Percentiles rank a stretch among this genome's conserved stretches.
These are phyloP conservation scores for Penicillium sp. DNA, from an alignment of 2,329 filamentous ascomycete genomes.

Conservation along the genomic window DNA sequence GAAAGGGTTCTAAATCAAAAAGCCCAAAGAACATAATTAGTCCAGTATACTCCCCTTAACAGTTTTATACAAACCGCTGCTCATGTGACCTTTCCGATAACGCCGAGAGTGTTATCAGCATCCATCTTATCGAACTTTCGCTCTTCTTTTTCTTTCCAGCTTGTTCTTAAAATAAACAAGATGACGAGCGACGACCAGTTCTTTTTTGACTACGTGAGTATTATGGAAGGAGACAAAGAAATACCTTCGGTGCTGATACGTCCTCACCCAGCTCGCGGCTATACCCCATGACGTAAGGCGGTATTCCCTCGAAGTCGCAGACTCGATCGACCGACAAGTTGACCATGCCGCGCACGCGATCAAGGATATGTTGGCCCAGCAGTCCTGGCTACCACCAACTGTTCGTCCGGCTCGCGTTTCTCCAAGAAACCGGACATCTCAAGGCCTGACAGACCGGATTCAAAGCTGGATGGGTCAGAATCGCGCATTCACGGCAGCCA, in stretches of 20 bases:
- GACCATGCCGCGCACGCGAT: slow-evolving; percentile 70
- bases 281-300: slow-evolving; percentile 64
- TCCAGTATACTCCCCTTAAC: not conserved
- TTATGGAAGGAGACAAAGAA: not conserved
- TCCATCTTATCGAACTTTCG: slow-evolving; percentile 18
- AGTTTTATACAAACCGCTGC: not conserved
- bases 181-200: slow-evolving; percentile 81
- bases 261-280: slow-evolving; percentile 49
- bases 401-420: slow-evolving; percentile 53
- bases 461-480: slow-evolving; percentile 71
- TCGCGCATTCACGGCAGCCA: slow-evolving; percentile 68
- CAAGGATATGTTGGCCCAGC: slow-evolving; percentile 64
- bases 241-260: slow-evolving; percentile 9
- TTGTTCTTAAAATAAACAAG: slow-evolving; percentile 28
- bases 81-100: slow-evolving; percentile 7
- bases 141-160: slow-evolving; percentile 11
- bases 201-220: slow-evolving; percentile 70
- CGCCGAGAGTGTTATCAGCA: slow-evolving; percentile 8
- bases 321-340: slow-evolving; percentile 76
- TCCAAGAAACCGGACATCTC: slow-evolving; percentile 33
- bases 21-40: not conserved
- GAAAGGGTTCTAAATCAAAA: no score
- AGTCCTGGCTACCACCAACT: slow-evolving; percentile 69
- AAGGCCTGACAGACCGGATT: slow-evolving; percentile 52
- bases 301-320: slow-evolving; percentile 71